Conservation (phyloP, 108 stramenopile genomes). For the Aurantiochytrium sp. region DNA sequence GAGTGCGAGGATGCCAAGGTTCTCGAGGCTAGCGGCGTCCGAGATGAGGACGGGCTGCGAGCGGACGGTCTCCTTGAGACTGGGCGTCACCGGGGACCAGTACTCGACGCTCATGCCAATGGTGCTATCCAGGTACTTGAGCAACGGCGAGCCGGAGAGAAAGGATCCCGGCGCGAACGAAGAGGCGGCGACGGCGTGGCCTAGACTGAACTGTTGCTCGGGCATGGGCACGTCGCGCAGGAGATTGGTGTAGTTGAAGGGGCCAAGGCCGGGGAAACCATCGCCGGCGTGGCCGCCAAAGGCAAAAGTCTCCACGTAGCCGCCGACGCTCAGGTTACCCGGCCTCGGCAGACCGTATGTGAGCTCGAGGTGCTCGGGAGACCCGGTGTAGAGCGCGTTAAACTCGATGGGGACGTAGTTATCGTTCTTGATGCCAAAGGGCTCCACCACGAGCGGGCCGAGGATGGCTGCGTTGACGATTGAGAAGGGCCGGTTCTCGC, state of each 20-base stretch:
- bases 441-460: background rate
- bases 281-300: background rate
- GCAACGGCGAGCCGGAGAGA: background rate
- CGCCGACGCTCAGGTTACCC: background rate
- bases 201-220: background rate
- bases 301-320: background rate
- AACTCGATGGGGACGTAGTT: slow-evolving; percentile 10
- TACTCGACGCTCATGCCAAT: slow-evolving; percentile 15
- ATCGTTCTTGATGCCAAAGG: background rate
- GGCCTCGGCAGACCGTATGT: background rate
- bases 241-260: background rate
- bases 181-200: background rate
- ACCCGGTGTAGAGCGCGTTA: slow-evolving; percentile 18
- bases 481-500: background rate
- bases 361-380: background rate
- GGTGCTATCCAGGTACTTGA: background rate
- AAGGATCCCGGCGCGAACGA: background rate
- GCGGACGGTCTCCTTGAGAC: background rate
- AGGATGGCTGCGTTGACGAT: slow-evolving; percentile 14
- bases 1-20: background rate
- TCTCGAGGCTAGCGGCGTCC: background rate
- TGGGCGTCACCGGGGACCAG: slow-evolving; percentile 20
- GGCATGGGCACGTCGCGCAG: slow-evolving; percentile 9
- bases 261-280: background rate
- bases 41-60: background rate